Base-by-base conservation (phyloP, 2,329 filamentous ascomycete genomes). In the Fusarium newnesense region DNA sequence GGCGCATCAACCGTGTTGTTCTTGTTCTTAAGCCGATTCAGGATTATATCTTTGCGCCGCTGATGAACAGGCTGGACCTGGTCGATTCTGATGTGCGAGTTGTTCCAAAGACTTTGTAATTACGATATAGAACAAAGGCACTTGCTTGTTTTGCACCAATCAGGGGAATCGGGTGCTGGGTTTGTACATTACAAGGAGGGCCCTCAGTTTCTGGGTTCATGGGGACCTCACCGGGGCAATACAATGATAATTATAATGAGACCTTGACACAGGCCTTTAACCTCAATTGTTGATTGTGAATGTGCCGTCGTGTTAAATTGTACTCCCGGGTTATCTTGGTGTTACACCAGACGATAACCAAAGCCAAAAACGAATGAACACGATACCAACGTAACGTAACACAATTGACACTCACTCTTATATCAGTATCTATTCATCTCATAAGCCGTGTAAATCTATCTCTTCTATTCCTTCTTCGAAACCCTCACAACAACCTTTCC, bases 401-500 rank as follows among this genome's bases (percentile, higher is more conserved):
- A 59, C 42, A 50, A 11, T 37, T n/a, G 24, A 58, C 24, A 47
- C 24, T 10, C 34, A 19, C n/a, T 4, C 16, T 28, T 43, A n/a
- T 37, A 42, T 36, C 42, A 5, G 5, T 7, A 19, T 47, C 34
- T 59, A 30, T 65, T 34, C 34, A 50, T 30, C 28, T 42, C 46
- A 44, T 26, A 21, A 19, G 1, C 3, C 21, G 5, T 42, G 8
- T 30, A 28, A 21, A 3, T 24, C 13, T 34, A 34, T 36, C 19
- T 39, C 4, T 7, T 60, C 61, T 60, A 72, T 37, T 65, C 52
- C 37, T 67, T 54, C 70, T 79, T 79, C 13, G 75, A 78, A 19
- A 85, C 81, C 72, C 78, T 85, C 62, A 90, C 81, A 13, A 87
- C 83, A 36, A 90, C 83, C 80, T 91, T 91, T 30, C 89, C 88